Evolutionary conservation across 2,329 filamentous ascomycete genomes (phyloP).

Genomic region (Fusarium sp.): DNA sequence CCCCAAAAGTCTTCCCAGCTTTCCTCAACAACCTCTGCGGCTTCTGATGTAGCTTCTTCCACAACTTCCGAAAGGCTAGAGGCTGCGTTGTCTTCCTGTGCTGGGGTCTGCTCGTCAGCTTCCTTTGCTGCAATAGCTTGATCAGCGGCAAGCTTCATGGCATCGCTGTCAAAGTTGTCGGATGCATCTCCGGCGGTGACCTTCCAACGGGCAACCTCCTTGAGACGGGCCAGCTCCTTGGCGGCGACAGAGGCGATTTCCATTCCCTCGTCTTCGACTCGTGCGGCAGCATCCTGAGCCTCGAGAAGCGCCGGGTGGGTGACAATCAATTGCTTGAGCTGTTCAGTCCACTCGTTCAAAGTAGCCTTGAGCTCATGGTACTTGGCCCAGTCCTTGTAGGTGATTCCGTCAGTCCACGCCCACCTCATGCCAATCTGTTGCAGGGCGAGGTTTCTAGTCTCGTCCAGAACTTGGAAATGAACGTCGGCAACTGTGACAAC

Average conservation of each 20-base stretch:
- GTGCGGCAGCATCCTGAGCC: slow-evolving; percentile 74
- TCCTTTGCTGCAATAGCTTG: slow-evolving; percentile 43
- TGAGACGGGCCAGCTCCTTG: slow-evolving; percentile 81
- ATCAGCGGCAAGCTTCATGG: slow-evolving; percentile 69
- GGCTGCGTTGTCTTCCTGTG: slow-evolving; percentile 44
- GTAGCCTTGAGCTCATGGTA: slow-evolving; percentile 89
- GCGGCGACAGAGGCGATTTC: slow-evolving; percentile 80
- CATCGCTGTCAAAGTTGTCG: slow-evolving; percentile 81
- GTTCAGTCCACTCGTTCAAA: slow-evolving; percentile 85
- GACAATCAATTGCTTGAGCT: slow-evolving; percentile 81
- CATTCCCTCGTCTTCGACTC: slow-evolving; percentile 85
- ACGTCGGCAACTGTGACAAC: slow-evolving; percentile 80
- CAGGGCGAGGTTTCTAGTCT: slow-evolving; percentile 84
- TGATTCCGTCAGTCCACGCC: slow-evolving; percentile 95
- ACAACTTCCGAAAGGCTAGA: slow-evolving; percentile 26
- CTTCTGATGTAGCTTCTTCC: slow-evolving; percentile 29
- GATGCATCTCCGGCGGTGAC: slow-evolving; percentile 78
- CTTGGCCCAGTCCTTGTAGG: slow-evolving; percentile 97
- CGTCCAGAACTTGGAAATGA: slow-evolving; percentile 84
- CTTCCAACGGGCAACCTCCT: slow-evolving; percentile 88
- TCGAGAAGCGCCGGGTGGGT: slow-evolving; percentile 77
- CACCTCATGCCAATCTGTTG: slow-evolving; percentile 94
- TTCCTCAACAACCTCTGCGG: slow-evolving; percentile 27
- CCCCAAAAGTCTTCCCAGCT: slow-evolving; percentile 39
- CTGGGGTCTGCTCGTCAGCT: slow-evolving; percentile 39